phyloP scores from a whole-genome alignment of 1,139 yeast species.

The Candida tropicalis region DNA sequence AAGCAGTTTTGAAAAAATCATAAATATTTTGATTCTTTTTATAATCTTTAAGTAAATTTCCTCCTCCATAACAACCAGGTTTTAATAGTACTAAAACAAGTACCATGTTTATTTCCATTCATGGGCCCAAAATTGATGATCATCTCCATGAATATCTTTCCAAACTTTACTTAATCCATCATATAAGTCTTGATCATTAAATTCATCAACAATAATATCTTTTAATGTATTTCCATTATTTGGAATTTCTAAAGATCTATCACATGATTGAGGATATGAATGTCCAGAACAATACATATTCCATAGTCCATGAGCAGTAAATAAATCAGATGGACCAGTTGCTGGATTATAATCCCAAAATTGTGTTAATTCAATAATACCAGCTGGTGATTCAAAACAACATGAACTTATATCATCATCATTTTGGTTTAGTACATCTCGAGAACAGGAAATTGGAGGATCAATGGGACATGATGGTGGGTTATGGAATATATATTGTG shows the following conservation, averaged over 20 bases:
- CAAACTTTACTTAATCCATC: conserved; percentile 63
- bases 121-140: conserved; percentile 83
- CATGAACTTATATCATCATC: conserved; percentile 53
- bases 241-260: conserved; percentile 52
- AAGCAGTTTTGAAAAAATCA: conserved; percentile 74
- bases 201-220: conserved; percentile 49
- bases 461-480: conserved; percentile 57
- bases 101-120: conserved; percentile 96
- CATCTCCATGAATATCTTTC: conserved; percentile 77
- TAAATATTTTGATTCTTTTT: conserved; percentile 59
- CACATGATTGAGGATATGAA: conserved; percentile 61
- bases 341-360: conserved; percentile 94
- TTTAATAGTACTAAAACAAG: conserved; percentile 83
- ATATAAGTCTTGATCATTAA: conserved; percentile 54
- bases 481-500: not conserved
- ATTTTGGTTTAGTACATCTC: conserved; percentile 13
- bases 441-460: conserved; percentile 66
- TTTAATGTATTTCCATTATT: conserved; percentile 43
- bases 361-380: conserved; percentile 82
- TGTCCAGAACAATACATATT: conserved; percentile 48
- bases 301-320: conserved; percentile 66
- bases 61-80: conserved; percentile 61
- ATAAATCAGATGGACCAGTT: conserved; percentile 76
- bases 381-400: conserved; percentile 83
- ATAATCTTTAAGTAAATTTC: conserved; percentile 7